Conservation (phyloP, 768 basidiomycete species). For the Suillus paluster region DNA sequence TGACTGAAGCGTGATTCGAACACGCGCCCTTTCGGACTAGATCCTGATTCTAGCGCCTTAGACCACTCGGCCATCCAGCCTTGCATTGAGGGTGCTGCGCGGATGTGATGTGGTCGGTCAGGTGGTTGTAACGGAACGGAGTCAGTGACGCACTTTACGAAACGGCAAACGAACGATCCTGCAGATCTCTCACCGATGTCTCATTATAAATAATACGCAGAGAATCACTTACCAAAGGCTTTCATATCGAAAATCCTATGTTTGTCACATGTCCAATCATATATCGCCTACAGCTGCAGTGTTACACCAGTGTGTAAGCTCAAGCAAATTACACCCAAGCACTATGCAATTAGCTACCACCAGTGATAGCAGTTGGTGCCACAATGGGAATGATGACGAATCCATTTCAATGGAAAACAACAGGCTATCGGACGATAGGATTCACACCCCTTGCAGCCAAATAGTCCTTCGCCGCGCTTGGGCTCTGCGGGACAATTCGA, state of each 20-base stretch:
- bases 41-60: conserved; percentile 52
- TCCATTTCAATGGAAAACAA: background rate
- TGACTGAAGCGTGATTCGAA: conserved; percentile 44
- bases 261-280: background rate
- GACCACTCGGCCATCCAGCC: conserved; percentile 49
- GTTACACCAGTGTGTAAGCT: too few species aligned
- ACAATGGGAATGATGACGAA: background rate
- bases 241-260: background rate
- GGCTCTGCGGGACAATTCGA: conserved; percentile 47
- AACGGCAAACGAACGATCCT: background rate
- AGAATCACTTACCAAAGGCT: background rate
- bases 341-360: background rate
- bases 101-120: background rate
- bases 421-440: conserved; percentile 48
- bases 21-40: conserved; percentile 40
- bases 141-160: too few species aligned
- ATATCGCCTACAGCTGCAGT: background rate
- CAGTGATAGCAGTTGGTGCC: background rate
- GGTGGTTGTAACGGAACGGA: background rate
- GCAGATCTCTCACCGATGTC: background rate
- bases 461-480: conserved; percentile 77
- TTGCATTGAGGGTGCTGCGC: fast-evolving
- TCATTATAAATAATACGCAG: background rate
- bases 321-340: background rate
- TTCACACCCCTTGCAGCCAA: conserved; percentile 59